phyloP scores from a whole-genome alignment of 2,329 filamentous ascomycete genomes.

The Blumeriella jaapii region DNA sequence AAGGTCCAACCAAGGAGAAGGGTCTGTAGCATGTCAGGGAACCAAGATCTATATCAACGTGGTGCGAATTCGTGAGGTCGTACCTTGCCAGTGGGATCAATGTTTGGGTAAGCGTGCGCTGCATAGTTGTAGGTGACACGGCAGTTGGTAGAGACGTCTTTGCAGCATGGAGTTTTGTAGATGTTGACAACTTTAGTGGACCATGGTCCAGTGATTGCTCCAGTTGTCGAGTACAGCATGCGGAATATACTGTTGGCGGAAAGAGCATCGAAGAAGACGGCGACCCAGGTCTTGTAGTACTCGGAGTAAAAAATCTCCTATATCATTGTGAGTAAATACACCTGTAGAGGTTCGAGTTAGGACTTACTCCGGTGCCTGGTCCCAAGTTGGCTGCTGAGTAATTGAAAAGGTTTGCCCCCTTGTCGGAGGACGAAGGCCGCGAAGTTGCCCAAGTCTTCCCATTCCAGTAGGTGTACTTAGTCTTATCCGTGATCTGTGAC shows the following conservation, averaged over 20 bases:
- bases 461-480: constrained; percentile 4
- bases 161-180: constrained; percentile 1
- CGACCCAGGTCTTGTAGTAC: constrained; percentile 1
- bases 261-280: constrained; percentile 2
- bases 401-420: constrained; percentile 1
- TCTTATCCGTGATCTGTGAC: constrained; percentile 2
- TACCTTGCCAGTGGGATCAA: constrained; percentile 3
- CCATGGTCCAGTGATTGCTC: constrained; percentile 1
- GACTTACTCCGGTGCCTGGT: constrained; percentile 1
- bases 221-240: constrained; percentile 2
- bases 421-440: neutral
- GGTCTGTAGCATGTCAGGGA: too few species aligned
- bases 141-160: constrained; percentile 1
- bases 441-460: constrained; percentile 1
- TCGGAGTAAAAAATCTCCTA: constrained; percentile 2
- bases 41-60: too few species aligned
- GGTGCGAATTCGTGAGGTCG: neutral
- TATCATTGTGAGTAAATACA: too few species aligned
- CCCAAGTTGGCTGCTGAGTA: constrained; percentile 1
- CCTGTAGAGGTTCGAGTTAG: too few species aligned
- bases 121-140: constrained; percentile 2
- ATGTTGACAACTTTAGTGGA: neutral
- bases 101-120: constrained; percentile 2
- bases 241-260: constrained; percentile 1
- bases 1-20: constrained; percentile 2